Percentiles rank a stretch among this genome's conserved stretches.
phyloP scores from a whole-genome alignment of 1,284 basidiomycete genomes.

The Paramarasmius palmivorus region DNA sequence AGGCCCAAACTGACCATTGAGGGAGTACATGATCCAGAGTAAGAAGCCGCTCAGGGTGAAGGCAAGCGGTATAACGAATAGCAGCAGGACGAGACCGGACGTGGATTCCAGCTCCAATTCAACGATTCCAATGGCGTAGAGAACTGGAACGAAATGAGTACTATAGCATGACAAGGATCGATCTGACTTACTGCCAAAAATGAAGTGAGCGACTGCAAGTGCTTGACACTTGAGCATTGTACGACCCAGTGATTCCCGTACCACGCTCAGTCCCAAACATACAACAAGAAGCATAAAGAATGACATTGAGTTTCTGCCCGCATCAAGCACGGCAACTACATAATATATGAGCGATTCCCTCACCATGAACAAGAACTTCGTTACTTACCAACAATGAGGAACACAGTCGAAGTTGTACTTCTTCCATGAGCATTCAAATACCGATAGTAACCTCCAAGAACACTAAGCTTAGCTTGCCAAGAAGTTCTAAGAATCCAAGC shows the following conservation, averaged over 20 bases:
- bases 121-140: constrained; percentile 92
- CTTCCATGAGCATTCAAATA: constrained; percentile 90
- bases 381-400: constrained; percentile 79
- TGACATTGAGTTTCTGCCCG: constrained; percentile 89
- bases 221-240: constrained; percentile 80
- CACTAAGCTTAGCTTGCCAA: constrained; percentile 7
- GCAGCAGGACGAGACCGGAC: constrained; percentile 73
- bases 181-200: constrained; percentile 82
- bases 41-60: constrained; percentile 94
- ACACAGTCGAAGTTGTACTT: constrained; percentile 73
- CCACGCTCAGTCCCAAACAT: constrained; percentile 83
- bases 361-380: neutral
- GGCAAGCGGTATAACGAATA: constrained; percentile 91
- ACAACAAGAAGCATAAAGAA: constrained; percentile 96
- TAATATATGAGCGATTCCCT: neutral
- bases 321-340: constrained; percentile 86
- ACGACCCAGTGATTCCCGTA: constrained; percentile 75
- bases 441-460: constrained; percentile 69
- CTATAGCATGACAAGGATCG: neutral
- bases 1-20: constrained; percentile 69
- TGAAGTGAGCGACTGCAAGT: constrained; percentile 82
- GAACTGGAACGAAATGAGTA: constrained; percentile 46
- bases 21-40: constrained; percentile 92
- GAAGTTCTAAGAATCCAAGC: constrained; percentile 18
- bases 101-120: constrained; percentile 90